A percentile compares a stretch with the other conserved stretches of the same genome.
phyloP scores from a whole-genome alignment of 257 asterid genomes.

The Fraxinus americana region DNA sequence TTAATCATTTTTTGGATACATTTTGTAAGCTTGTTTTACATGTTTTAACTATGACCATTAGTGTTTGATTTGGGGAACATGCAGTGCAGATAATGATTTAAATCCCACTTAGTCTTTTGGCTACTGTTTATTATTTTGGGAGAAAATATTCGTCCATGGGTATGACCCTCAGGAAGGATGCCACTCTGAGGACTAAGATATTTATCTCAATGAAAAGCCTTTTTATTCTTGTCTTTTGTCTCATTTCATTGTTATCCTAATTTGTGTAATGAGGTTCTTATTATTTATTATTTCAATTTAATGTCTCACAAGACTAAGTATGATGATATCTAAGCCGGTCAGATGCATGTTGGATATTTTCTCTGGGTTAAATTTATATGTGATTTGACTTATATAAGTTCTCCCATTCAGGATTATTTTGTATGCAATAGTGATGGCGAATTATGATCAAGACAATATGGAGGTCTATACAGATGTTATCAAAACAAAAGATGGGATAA shows the following conservation, averaged over 20 bases:
- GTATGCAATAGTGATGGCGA: slow-evolving; percentile 75
- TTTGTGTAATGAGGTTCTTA: neutral
- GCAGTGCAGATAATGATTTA: slow-evolving; percentile 6
- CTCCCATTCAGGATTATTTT: slow-evolving; percentile 63
- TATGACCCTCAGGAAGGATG: slow-evolving; percentile 8
- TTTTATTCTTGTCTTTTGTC: neutral
- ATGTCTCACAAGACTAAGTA: neutral
- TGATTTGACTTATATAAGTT: slow-evolving; percentile 12
- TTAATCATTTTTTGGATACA: neutral
- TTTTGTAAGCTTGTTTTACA: neutral
- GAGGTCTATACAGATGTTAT: slow-evolving; percentile 56
- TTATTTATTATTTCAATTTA: neutral
- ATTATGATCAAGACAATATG: slow-evolving; percentile 67
- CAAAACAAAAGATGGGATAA: slow-evolving; percentile 67
- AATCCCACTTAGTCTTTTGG: neutral
- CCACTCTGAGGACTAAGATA: neutral
- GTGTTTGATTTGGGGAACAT: neutral
- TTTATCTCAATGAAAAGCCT: neutral
- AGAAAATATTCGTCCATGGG: neutral
- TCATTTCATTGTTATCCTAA: slow-evolving; percentile 2
- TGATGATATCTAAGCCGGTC: slow-evolving; percentile 10
- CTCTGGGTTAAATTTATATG: neutral
- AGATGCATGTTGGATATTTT: slow-evolving; percentile 6
- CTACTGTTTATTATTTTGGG: slow-evolving; percentile 1
- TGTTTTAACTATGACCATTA: neutral